These are phyloP conservation scores for Leccinum subrobustum DNA, from an alignment of 1,284 basidiomycete species.

Conservation along the genomic window DNA sequence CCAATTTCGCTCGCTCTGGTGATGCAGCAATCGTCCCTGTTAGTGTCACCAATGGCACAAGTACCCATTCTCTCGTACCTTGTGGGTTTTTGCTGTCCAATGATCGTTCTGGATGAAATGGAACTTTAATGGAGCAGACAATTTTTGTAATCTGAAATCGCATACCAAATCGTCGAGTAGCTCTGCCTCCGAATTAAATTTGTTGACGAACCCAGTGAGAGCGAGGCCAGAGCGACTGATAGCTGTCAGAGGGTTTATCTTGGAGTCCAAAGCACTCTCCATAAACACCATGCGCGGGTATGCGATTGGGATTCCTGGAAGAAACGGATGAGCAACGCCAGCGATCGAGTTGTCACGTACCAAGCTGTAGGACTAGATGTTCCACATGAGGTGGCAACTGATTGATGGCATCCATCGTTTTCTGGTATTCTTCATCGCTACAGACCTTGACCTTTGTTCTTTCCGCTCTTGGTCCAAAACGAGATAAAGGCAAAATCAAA, in stretches of 20 bases:
- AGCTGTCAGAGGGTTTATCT: constrained; percentile 78
- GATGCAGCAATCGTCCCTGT: neutral
- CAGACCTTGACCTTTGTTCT: constrained; percentile 80
- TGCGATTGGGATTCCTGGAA: constrained; percentile 71
- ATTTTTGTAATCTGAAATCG: constrained; percentile 2
- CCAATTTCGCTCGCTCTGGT: constrained; percentile 86
- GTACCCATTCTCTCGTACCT: constrained; percentile 41
- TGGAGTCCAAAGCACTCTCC: constrained; percentile 74
- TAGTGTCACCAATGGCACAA: neutral
- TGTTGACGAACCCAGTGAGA: constrained; percentile 81
- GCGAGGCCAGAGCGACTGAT: constrained; percentile 69
- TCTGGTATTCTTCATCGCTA: constrained; percentile 68
- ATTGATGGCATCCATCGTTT: constrained; percentile 63
- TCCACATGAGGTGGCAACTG: constrained; percentile 64
- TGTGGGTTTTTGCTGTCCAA: constrained; percentile 83
- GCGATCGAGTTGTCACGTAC: constrained; percentile 34
- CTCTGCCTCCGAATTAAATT: constrained; percentile 90
- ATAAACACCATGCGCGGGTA: constrained; percentile 94
- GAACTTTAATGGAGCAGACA: neutral
- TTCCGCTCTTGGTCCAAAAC: constrained; percentile 65
- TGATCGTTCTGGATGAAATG: constrained; percentile 68
- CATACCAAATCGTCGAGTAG: constrained; percentile 86
- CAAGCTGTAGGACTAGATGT: constrained; percentile 81
- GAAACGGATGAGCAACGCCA: constrained; percentile 1
- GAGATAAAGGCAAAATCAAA: neutral